A percentile compares a stretch with the other conserved stretches of the same genome.
phyloP scores from a whole-genome alignment of 768 basidiomycete genomes.

The Albatrellus ellisii region DNA sequence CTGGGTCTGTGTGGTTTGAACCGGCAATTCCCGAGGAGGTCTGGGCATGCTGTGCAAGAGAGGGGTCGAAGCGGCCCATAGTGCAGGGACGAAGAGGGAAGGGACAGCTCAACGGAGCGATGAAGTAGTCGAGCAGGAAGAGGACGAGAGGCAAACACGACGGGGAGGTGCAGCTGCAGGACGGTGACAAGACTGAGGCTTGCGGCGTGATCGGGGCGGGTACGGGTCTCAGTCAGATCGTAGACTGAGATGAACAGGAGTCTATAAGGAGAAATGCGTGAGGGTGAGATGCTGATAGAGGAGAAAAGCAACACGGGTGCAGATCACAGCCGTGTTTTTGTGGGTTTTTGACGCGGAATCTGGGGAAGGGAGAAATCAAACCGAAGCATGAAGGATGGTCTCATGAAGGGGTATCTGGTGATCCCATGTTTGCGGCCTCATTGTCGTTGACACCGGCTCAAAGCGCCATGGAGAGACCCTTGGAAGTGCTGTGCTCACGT shows the following conservation, averaged over 20 bases:
- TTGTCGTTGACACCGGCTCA: slow-evolving; percentile 15
- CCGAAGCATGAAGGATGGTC: slow-evolving; percentile 7
- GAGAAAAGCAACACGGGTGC: slow-evolving; percentile 12
- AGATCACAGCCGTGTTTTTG: slow-evolving; percentile 11
- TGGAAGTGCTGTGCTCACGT: slow-evolving; percentile 14
- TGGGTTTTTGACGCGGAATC: neutral
- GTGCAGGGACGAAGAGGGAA: slow-evolving; percentile 1
- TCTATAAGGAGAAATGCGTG: slow-evolving; percentile 5
- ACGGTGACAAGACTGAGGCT: slow-evolving; percentile 5
- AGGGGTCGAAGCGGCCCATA: slow-evolving; percentile 12
- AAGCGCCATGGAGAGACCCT: slow-evolving; percentile 13
- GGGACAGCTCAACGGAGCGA: slow-evolving; percentile 2
- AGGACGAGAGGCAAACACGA: slow-evolving; percentile 7
- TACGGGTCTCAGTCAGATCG: slow-evolving; percentile 8
- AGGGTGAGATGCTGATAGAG: slow-evolving; percentile 11
- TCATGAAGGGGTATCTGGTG: slow-evolving; percentile 13
- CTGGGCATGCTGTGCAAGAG: slow-evolving; percentile 8
- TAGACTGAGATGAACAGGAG: neutral
- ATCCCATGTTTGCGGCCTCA: slow-evolving; percentile 13
- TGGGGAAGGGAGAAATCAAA: neutral
- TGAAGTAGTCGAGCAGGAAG: slow-evolving; percentile 5
- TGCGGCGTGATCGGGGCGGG: slow-evolving; percentile 14
- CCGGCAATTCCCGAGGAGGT: slow-evolving; percentile 7
- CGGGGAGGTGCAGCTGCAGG: slow-evolving; percentile 7
- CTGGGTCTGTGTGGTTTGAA: slow-evolving; percentile 2